Evolutionary conservation across 148 eudicot genomes (phyloP).

Genomic region (Nepenthes gracilis): DNA sequence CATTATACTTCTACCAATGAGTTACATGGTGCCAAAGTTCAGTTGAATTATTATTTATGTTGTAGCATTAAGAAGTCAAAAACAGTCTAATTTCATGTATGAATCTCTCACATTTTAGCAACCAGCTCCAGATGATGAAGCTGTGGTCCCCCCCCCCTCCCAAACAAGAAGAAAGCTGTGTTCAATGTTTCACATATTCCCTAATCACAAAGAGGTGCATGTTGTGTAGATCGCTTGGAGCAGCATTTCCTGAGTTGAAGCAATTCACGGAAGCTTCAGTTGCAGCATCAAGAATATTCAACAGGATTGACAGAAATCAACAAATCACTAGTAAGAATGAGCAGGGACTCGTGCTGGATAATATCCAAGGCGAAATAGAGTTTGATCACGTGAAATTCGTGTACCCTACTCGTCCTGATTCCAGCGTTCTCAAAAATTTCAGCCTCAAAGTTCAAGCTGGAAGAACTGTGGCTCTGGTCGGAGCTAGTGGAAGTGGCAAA

Average conservation of each 20-base stretch:
- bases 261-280: slow-evolving; percentile 88
- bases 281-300: slow-evolving; percentile 63
- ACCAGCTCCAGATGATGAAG: no score
- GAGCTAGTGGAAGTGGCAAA: slow-evolving; percentile 93
- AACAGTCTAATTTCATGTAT: no score
- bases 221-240: slow-evolving; percentile 67
- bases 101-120: no score
- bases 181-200: background rate
- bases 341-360: slow-evolving; percentile 33
- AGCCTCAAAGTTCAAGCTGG: slow-evolving; percentile 60
- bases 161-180: no score
- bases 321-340: slow-evolving; percentile 40
- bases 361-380: slow-evolving; percentile 52
- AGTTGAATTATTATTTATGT: no score
- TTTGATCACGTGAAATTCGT: slow-evolving; percentile 48
- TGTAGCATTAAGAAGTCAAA: no score
- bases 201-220: slow-evolving; percentile 1
- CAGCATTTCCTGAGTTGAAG: slow-evolving; percentile 79
- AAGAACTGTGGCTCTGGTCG: slow-evolving; percentile 72
- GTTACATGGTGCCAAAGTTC: no score
- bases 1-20: no score
- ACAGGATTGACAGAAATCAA: slow-evolving; percentile 58
- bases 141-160: no score
- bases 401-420: slow-evolving; percentile 70
- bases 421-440: slow-evolving; percentile 56